Base-by-base conservation (phyloP, 23 red algal genomes). In the Gracilaria caudata region DNA sequence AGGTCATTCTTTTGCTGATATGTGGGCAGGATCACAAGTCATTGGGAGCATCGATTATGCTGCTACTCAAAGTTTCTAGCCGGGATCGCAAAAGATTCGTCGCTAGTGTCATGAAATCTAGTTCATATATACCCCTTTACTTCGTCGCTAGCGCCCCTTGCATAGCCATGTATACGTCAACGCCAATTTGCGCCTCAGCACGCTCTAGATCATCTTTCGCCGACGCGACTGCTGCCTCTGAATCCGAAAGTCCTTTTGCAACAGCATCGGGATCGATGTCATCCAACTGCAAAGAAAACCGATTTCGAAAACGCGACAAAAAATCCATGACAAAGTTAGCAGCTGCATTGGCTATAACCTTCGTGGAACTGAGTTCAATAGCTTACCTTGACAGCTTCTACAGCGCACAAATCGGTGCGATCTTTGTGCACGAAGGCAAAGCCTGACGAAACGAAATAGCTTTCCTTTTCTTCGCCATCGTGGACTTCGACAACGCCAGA, bases 361-460 rank as follows among this genome's bases (percentile, higher is more conserved):
- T 9, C 13, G 8, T 2, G 7, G 13, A 16, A 1, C 2, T 65
- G 4, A 17, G 7, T 10, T 23, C 64, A 51, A 13, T 10, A 81
- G 91, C 94, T 83, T 91, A 96, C 87, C 51, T 81, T 80, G 30
- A 95, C 96, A 11, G 96, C 96, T 79, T 92, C 92, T 7, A 95
- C 91, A 30, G 92, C 96, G 64, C 91, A 98, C 25, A 98, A 85
- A 86, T 98, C 96, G 25, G 96, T 98, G 45, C 92, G 72, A 72
- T 98, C 92, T 45, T 75, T 86, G 79, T 92, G 88, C 23, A 98
- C 93, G 92, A 98, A 98, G 32, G 96, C 89, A 89, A 95, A 98
- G 71, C 96, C 96, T 39, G 86, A 92, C 26, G 88, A 93, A 17
- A 98, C 92, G 55, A 98, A 98, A 82, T 98, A 98, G 78, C 82